Evolutionary conservation across 257 asterid genomes (phyloP).

Genomic region (Knoxia roxburghii): DNA sequence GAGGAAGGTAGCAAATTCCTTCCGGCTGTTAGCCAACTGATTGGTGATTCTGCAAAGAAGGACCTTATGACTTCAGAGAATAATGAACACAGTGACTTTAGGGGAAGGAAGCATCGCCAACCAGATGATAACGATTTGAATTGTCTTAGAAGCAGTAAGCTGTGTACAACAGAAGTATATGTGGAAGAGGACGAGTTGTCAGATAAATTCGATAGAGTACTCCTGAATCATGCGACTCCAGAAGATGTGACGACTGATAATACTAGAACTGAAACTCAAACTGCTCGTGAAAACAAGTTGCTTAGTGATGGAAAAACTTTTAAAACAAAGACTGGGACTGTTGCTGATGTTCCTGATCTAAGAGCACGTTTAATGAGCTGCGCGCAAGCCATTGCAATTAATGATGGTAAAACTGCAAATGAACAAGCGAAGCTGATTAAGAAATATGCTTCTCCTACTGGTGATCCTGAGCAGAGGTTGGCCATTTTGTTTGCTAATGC

Average conservation of each 20-base stretch:
- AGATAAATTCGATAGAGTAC: slow-evolving; percentile 65
- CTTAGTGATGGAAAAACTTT: background rate
- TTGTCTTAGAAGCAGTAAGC: too few species aligned
- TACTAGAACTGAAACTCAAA: slow-evolving; percentile 10
- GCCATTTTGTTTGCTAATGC: slow-evolving; percentile 9
- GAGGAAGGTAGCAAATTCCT: slow-evolving; percentile 11
- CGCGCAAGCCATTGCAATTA: slow-evolving; percentile 11
- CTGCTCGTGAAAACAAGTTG: slow-evolving; percentile 3
- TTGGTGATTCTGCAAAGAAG: background rate
- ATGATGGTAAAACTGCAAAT: slow-evolving; percentile 11
- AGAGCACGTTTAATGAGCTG: slow-evolving; percentile 7
- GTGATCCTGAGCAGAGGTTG: slow-evolving; percentile 17
- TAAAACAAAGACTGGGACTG: background rate
- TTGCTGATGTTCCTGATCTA: slow-evolving; percentile 6
- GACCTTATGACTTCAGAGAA: too few species aligned
- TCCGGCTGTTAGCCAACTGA: slow-evolving; percentile 1
- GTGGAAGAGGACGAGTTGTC: slow-evolving; percentile 40
- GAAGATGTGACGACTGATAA: slow-evolving; percentile 18
- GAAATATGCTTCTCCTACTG: slow-evolving; percentile 16
- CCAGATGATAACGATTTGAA: too few species aligned
- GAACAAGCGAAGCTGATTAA: slow-evolving; percentile 13
- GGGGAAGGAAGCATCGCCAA: too few species aligned
- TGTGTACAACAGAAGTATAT: too few species aligned
- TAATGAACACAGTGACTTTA: too few species aligned
- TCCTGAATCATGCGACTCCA: slow-evolving; percentile 39